These are phyloP conservation scores for Eucalyptus curtisii DNA, from an alignment of 345 rosid species.

Conservation along the genomic window DNA sequence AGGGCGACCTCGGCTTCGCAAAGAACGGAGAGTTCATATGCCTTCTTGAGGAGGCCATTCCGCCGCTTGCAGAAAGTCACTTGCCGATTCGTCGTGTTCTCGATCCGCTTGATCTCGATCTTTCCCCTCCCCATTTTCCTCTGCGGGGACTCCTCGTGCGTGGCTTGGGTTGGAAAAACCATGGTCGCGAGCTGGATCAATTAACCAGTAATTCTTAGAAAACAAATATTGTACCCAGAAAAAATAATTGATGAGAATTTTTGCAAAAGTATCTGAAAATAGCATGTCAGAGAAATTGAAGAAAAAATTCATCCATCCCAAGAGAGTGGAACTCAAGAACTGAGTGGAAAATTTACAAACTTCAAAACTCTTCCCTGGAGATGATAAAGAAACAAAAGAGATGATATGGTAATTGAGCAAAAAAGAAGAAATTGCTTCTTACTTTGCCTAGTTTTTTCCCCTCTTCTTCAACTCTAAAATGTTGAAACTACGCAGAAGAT, in stretches of 20 bases:
- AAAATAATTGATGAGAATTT: neutral
- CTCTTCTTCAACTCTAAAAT: conserved; percentile 13
- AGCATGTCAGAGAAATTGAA: neutral
- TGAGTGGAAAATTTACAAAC: conserved; percentile 17
- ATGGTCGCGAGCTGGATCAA: neutral
- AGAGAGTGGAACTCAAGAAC: neutral
- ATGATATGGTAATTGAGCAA: conserved; percentile 13
- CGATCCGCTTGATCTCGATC: conserved; percentile 99
- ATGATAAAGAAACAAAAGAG: conserved; percentile 2
- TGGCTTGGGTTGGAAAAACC: conserved; percentile 24
- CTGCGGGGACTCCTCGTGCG: conserved; percentile 28
- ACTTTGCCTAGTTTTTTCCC: conserved; percentile 2
- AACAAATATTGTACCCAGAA: neutral
- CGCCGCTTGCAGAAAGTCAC: conserved; percentile 98
- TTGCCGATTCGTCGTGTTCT: conserved; percentile 96
- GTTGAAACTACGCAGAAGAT: conserved; percentile 3
- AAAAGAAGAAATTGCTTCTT: neutral
- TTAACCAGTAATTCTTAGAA: neutral
- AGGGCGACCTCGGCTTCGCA: conserved; percentile 85
- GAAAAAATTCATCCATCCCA: neutral
- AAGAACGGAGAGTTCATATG: conserved; percentile 90
- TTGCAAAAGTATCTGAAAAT: neutral
- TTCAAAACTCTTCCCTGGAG: neutral
- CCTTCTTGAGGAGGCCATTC: conserved; percentile 91
- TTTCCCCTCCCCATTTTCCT: conserved; percentile 90